Evolutionary conservation across 73 alveolate genomes (phyloP).

Genomic region (Paramecium octaurelia): DNA sequence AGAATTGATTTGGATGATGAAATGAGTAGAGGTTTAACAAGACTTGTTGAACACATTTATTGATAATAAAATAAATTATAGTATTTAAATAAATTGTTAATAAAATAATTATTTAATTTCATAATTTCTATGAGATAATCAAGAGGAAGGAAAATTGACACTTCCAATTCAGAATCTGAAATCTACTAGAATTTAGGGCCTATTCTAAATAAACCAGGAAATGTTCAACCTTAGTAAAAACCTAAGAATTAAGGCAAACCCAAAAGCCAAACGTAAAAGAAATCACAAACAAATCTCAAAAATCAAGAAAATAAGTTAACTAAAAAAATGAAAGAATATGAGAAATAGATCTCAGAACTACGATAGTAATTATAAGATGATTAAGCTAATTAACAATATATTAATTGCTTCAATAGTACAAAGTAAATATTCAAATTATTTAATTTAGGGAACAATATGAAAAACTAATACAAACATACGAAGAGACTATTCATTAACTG

Average conservation of each 20-base stretch:
- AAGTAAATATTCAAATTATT: background rate
- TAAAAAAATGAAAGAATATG: conserved; percentile 37
- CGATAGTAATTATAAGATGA: conserved; percentile 10
- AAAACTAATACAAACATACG: conserved; percentile 8
- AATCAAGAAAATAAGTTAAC: conserved; percentile 11
- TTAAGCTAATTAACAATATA: background rate
- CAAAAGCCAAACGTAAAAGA: background rate
- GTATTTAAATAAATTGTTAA: background rate
- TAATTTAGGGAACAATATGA: conserved; percentile 17
- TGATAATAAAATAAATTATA: background rate
- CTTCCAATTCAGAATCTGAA: conserved; percentile 29
- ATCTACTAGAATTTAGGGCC: background rate
- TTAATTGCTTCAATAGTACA: background rate
- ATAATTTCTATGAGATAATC: background rate
- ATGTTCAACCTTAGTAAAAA: background rate
- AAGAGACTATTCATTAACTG: conserved; percentile 3
- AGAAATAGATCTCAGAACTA: background rate
- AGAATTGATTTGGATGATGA: no score
- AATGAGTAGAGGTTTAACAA: no score
- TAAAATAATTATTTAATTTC: background rate
- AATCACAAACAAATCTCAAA: background rate
- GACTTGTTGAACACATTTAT: background rate
- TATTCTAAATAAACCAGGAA: background rate
- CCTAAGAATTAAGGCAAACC: background rate
- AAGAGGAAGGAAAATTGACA: conserved; percentile 14